Evolutionary conservation across 108 stramenopile species (phyloP), one percentile per base, ranked within the genome.

Genomic region (Epipyxis sp.): DNA sequence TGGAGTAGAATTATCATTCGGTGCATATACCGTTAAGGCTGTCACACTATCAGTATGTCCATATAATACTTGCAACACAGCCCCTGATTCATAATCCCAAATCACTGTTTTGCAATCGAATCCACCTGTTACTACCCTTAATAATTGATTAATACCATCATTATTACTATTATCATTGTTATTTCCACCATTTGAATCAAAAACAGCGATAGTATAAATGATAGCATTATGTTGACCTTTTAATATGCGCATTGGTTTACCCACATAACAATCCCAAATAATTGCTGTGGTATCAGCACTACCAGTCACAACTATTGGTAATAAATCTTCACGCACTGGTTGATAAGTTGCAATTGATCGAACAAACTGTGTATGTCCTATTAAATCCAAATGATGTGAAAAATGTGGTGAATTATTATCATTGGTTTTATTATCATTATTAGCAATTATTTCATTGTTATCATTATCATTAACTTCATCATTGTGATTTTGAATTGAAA

Each of bases 21-120:
- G 61, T 32, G 34, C 61, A 65, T 65, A 65, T 16, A 65, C 30
- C 20, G 20, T 32, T 32, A 65, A 32, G 61, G 61, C 61, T 32
- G 61, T 65, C 61, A 65, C 61, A 65, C 61, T 65, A 32, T 65
- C 61, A 32, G 20, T 65, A 32, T 65, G 61, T 32, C 61, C 61
- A 32, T 65, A 32, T 32, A 65, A 65, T 32, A 32, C 34, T 16
- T 32, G 61, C 20, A 65, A 32, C 34, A 32, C 30, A 65, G 20
- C 30, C 34, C 61, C 61, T 32, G 61, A 65, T 32, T 32, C 30
- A 16, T 32, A 32, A 65, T 65, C 61, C 61, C 61, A 65, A 32
- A 65, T 32, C 20, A 65, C 34, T 32, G 61, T 32, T 65, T 16
- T 65, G 61, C 61, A 32, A 65, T 65, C 61, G 34, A 32, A 65